Evolutionary conservation across 352 stramenopile genomes (phyloP), one percentile per base, ranked within the genome.

Genomic region (Labyrinthula sp.): DNA sequence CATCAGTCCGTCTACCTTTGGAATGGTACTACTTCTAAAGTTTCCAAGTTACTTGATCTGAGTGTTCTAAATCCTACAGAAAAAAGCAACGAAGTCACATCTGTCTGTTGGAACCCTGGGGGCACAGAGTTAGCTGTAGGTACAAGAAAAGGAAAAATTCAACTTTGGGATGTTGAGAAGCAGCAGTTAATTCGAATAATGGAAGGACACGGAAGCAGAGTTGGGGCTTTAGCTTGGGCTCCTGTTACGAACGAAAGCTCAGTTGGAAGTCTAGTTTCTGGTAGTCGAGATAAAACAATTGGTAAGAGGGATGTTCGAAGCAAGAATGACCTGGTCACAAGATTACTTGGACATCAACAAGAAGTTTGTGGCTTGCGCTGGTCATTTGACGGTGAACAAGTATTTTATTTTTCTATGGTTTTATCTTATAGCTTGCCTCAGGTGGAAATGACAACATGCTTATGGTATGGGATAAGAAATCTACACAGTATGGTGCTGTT

Each of bases 401-500:
- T n/a, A n/a, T n/a, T n/a, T n/a, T n/a, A n/a, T n/a, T n/a, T n/a
- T n/a, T n/a, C n/a, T n/a, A n/a, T n/a, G n/a, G n/a, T n/a, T n/a
- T n/a, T n/a, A n/a, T n/a, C n/a, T n/a, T n/a, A 24, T 89, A 71
- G 27, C 52, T 99, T 3, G 88, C 88, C 0, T 93, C 82, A 3
- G 89, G 89, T 7, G 84, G 82, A 15, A 99, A 99, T 61, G 89
- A 99, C 65, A 97, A 99, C 56, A 66, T 67, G 1, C 59, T 96
- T 14, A 92, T 80, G 45, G 59, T 99, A 10, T 97, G 83, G 82
- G 78, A 93, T 62, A 65, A 63, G 33, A 26, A 48, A 5, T 25
- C 21, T 24, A 31, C 50, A 12, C 49, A 10, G n/a, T n/a, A n/a
- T n/a, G n/a, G n/a, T n/a, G 34, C 26, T 9, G 31, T 57, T 20